phyloP scores from a whole-genome alignment of 1,284 basidiomycete genomes.

The Melampsora larici-populina region DNA sequence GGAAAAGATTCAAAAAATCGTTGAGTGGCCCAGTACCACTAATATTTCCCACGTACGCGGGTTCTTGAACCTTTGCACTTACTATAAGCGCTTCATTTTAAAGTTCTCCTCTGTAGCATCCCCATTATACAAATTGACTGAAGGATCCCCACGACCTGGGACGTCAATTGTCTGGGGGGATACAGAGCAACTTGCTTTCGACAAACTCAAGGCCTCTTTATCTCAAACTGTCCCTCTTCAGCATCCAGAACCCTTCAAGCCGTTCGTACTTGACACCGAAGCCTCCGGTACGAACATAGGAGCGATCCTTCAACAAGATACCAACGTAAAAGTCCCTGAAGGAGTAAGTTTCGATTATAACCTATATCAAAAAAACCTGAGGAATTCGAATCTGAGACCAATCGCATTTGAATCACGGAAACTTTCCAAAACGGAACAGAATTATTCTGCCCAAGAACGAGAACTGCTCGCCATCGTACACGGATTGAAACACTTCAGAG shows the following conservation, averaged over 20 bases:
- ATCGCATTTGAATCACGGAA: constrained; percentile 19
- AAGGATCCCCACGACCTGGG: constrained; percentile 1
- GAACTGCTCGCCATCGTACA: constrained; percentile 11
- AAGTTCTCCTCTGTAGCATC: not conserved
- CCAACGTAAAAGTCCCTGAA: not conserved
- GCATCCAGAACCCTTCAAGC: constrained; percentile 11
- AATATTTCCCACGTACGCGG: constrained; percentile 13
- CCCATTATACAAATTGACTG: constrained; percentile 8
- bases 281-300: constrained; percentile 17
- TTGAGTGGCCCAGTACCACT: constrained; percentile 2
- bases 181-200: not conserved
- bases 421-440: constrained; percentile 13
- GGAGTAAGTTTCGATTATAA: not conserved
- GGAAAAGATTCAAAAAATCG: not conserved
- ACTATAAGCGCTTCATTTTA: constrained; percentile 14
- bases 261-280: too few species aligned
- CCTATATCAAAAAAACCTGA: not conserved
- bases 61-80: not conserved
- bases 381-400: not conserved
- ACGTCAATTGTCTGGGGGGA: constrained; percentile 5
- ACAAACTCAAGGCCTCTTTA: not conserved
- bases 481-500: constrained; percentile 16
- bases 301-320: constrained; percentile 21
- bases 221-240: not conserved
- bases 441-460: too few species aligned